Evolutionary conservation across 345 rosid genomes (phyloP).

Genomic region (Abelmoschus esculentus): DNA sequence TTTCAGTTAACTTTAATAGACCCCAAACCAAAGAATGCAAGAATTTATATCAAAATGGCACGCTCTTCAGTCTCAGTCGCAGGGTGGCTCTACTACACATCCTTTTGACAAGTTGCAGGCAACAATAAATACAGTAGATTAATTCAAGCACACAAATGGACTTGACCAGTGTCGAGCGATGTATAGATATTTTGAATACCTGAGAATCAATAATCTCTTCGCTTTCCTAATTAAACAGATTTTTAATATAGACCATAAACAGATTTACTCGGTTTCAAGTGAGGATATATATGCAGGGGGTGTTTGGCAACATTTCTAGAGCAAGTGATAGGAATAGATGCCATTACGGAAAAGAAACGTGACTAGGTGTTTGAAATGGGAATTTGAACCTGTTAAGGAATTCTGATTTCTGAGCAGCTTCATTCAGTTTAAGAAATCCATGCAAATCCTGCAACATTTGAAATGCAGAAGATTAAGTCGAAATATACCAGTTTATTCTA

Average conservation of each 20-base stretch:
- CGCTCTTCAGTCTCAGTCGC: not conserved
- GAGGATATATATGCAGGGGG: not conserved
- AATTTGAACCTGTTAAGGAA: slow-evolving; percentile 61
- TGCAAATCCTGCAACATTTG: slow-evolving; percentile 57
- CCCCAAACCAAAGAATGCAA: not conserved
- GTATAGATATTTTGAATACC: not conserved
- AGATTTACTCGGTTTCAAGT: not conserved
- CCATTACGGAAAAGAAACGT: not conserved
- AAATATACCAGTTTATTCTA: not conserved
- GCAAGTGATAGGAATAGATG: not conserved
- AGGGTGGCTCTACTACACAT: not conserved
- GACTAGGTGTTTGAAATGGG: not conserved
- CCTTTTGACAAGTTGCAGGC: not conserved
- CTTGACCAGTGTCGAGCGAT: not conserved
- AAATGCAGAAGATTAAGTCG: not conserved
- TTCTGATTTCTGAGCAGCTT: slow-evolving; percentile 66
- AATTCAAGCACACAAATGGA: not conserved
- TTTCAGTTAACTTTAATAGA: not conserved
- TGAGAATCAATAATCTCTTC: not conserved
- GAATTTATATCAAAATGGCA: not conserved
- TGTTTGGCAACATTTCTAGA: slow-evolving; percentile 10
- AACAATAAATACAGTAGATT: not conserved
- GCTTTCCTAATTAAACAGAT: not conserved
- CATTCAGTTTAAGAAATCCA: slow-evolving; percentile 68
- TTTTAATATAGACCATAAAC: not conserved